phyloP scores from a whole-genome alignment of 176 grass and related monocot genomes.

The Pontederia crassipes region DNA sequence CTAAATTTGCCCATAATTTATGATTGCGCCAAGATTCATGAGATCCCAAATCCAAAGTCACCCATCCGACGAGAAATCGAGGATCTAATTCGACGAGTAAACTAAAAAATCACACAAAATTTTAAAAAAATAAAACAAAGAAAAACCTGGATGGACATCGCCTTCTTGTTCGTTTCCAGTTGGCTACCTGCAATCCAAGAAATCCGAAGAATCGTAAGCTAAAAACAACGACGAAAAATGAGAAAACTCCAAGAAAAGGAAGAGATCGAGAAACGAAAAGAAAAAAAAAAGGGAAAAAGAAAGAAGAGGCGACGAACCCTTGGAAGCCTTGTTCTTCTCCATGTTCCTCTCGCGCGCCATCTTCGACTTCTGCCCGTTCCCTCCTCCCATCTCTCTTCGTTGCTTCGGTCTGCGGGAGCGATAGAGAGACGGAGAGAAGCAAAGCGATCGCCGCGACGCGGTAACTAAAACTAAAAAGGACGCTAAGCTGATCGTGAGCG shows the following conservation, averaged over 20 bases:
- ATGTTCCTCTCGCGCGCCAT: constrained; percentile 75
- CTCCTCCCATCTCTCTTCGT: constrained; percentile 59
- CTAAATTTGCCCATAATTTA: too few relatives aligned
- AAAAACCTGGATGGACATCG: constrained; percentile 78
- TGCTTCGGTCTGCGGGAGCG: not conserved
- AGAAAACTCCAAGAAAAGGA: too few relatives aligned
- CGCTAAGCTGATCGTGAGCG: too few relatives aligned
- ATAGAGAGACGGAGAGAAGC: too few relatives aligned
- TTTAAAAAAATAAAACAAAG: not conserved
- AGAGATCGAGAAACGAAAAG: not conserved
- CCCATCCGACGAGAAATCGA: too few relatives aligned
- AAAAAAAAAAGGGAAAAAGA: not conserved
- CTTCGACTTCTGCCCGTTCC: constrained; percentile 91
- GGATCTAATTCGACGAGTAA: too few relatives aligned
- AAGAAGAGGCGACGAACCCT: constrained; percentile 29
- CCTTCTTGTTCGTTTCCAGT: constrained; percentile 84
- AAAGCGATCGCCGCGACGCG: too few relatives aligned
- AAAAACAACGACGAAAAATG: not conserved
- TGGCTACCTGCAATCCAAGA: constrained; percentile 46
- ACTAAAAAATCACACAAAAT: too few relatives aligned
- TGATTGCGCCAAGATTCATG: too few relatives aligned
- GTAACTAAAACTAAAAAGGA: too few relatives aligned
- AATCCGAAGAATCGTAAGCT: not conserved
- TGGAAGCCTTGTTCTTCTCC: constrained; percentile 65
- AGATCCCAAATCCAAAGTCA: too few relatives aligned